Conservation (phyloP, 2,329 filamentous ascomycete genomes). For the Phialophora expanda region DNA sequence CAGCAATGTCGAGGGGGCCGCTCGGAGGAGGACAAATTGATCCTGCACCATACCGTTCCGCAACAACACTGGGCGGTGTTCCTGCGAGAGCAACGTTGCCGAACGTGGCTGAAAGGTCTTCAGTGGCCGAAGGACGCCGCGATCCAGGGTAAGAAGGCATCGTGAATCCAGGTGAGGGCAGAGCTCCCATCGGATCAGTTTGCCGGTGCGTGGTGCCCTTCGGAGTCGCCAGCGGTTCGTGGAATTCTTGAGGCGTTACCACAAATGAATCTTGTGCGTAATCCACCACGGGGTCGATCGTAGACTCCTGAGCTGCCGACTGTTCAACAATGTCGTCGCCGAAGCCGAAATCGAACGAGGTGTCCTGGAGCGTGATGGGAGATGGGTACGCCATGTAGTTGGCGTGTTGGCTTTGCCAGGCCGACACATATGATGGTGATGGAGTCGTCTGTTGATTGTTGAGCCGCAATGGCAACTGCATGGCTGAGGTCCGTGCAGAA, state of each 20-base stretch:
- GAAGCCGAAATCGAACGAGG: constrained; percentile 39
- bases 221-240: constrained; percentile 31
- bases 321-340: constrained; percentile 24
- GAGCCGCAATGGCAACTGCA: constrained; percentile 29
- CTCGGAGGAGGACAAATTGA: constrained; percentile 38
- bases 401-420: constrained; percentile 19
- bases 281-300: constrained; percentile 14
- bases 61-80: constrained; percentile 22
- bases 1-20: constrained; percentile 53
- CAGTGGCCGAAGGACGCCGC: constrained; percentile 36
- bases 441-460: constrained; percentile 17
- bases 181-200: constrained; percentile 9
- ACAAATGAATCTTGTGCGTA: constrained; percentile 30
- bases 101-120: constrained; percentile 37
- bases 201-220: constrained; percentile 25
- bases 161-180: constrained; percentile 35
- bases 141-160: constrained; percentile 36
- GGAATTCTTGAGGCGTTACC: constrained; percentile 31
- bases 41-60: constrained; percentile 68
- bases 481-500: constrained; percentile 31
- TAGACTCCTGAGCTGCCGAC: constrained; percentile 10
- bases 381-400: constrained; percentile 28
- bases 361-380: constrained; percentile 35
- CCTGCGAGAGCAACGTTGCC: constrained; percentile 35
- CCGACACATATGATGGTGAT: constrained; percentile 16